phyloP scores from a whole-genome alignment of 1,284 basidiomycete genomes.

The Apiotrichum montevideense region DNA sequence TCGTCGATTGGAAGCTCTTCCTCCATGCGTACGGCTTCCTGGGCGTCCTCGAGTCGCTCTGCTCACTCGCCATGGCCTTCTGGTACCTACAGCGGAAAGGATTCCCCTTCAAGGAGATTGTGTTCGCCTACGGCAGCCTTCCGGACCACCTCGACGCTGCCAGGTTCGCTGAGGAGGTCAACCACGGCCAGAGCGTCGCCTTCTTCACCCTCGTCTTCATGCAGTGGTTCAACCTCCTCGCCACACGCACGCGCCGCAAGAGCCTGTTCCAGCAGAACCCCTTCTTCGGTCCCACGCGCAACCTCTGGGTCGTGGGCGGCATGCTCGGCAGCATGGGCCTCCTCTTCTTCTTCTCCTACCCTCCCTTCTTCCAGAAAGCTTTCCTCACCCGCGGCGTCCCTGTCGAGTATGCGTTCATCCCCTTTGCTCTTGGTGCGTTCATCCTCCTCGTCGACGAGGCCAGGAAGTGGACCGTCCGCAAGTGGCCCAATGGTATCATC shows the following conservation, averaged over 20 bases:
- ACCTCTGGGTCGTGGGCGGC: constrained; percentile 52
- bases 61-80: constrained; percentile 51
- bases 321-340: constrained; percentile 50
- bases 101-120: constrained; percentile 55
- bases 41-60: constrained; percentile 55
- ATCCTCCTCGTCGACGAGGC: constrained; percentile 46
- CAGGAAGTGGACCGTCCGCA: constrained; percentile 46
- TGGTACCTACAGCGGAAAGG: constrained; percentile 53
- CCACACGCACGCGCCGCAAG: constrained; percentile 53
- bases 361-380: constrained; percentile 55
- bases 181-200: constrained; percentile 51
- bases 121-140: constrained; percentile 52
- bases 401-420: constrained; percentile 53
- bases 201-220: constrained; percentile 63
- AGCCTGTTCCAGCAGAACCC: constrained; percentile 52
- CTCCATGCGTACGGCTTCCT: constrained; percentile 62
- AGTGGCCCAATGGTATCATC: constrained; percentile 41
- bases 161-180: constrained; percentile 47
- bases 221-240: constrained; percentile 59
- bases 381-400: constrained; percentile 55
- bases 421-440: constrained; percentile 46
- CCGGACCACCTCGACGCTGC: constrained; percentile 38
- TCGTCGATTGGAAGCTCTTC: constrained; percentile 53
- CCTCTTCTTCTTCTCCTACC: constrained; percentile 55
- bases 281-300: constrained; percentile 36